Base-by-base conservation (phyloP, 2,329 filamentous ascomycete genomes). In the Cryphonectria radicalis region DNA sequence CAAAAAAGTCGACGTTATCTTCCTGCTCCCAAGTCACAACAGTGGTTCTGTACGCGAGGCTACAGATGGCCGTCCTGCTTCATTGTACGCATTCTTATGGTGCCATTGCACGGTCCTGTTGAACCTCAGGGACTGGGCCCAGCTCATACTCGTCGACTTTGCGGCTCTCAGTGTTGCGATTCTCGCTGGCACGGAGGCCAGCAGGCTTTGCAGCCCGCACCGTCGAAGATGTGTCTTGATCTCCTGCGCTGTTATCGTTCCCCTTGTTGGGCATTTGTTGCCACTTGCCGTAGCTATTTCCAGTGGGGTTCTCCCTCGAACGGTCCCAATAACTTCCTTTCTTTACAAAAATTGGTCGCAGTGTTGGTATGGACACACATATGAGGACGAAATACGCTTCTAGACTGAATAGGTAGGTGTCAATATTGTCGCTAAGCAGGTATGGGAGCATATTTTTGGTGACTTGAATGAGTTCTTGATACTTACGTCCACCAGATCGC, bases 371-470 rank as follows among this genome's bases (percentile, higher is more conserved):
- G 1, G 72, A 74, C 13, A 70, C 72, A 19, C 70, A 70, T 40
- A 74, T 67, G 1, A 74, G 70, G 1, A 74, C 70, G 46, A 72
- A 46, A 22, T 74, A 72, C 13, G 66, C 72, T 63, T 74, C 72
- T 19, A 74, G 40, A 19, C 72, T 68, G 64, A 3, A 22, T 40
- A 32, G 4, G n/a, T 28, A 32, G 4, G n/a, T 37, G 10, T 35
- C 25, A 59, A 7, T 28, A 37, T 28, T 28, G 2, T n/a, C 1
- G 32, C 2, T 19, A 19, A 13, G 22, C 19, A 37, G 19, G 3
- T 14, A 14, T 8, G 19, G 46, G 32, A 7, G 14, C 14, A 25
- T 8, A 42, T 11, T 19, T 25, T 25, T 8, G 46, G 8, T n/a
- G 46, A n/a, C 22, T 53, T 53, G 46, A 53, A 53, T n/a, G 46